Base-by-base conservation (phyloP, 163 green algal genomes). In the Coccomyxa subellipsoidea region DNA sequence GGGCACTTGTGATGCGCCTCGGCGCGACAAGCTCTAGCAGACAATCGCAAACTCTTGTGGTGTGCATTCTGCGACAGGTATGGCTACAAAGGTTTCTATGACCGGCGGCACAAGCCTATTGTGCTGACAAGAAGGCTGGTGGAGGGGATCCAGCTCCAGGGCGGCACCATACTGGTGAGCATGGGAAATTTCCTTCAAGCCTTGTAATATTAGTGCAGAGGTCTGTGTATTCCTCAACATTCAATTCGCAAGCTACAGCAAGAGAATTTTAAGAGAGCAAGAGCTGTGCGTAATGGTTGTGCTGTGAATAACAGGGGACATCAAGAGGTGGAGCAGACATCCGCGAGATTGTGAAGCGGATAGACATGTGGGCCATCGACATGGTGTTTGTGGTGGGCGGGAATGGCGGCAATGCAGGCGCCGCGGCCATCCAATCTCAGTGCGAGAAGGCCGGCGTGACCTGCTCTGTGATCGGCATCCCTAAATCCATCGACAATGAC, bases 361-460 rank as follows among this genome's bases (percentile, higher is more conserved):
- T 98, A 18, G 94, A 98, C 89, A 96, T 98, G 90, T 97, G 92
- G 93, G 95, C 92, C 38, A 92, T 98, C n/a, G 92, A 98, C 89
- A 97, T 98, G 91, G 86, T 99, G 29, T 98, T 97, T 87, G 93
- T 98, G 36, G 94, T 99, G 38, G 96, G 96, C 37, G 96, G 96
- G 82, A 97, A 97, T 80, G 96, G 96, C 36, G 94, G 94, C 73
- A 97, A 99, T 84, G 94, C 94, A 0, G 96, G 94, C 25, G 96
- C 96, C 3, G 91, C 95, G 54, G 94, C 92, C n/a, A 97, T 99
- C 84, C 87, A 94, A 79, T 80, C 92, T 31, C 87, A 90, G 83
- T 92, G 90, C 80, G 83, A 90, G 39, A 85, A 89, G 37, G 75
- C 84, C 47, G 84, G 88, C 32, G 93, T 98, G 37, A 78, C 90